Base-by-base conservation (phyloP, 2,329 filamentous ascomycete species). In the Chaetomiaceae sp. region DNA sequence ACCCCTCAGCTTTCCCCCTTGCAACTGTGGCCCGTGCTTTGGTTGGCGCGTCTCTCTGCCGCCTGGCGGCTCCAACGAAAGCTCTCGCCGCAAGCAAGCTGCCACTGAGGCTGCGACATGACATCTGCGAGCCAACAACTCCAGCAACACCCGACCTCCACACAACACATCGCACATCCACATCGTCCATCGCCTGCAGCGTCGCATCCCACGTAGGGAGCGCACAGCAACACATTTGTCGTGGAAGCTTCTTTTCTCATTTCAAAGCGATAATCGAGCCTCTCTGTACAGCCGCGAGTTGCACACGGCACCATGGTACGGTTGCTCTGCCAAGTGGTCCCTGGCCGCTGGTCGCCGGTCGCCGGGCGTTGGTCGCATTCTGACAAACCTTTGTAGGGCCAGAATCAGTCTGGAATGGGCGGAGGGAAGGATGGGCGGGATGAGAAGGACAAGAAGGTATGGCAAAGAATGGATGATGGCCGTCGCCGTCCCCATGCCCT, bases 401-500 rank as follows among this genome's bases (percentile, higher is more conserved):
- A 89, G 73, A 85, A 86, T 62, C 86, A 95, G 70, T 96, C 91
- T 69, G 89, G 88, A 66, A 86, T 95, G 75, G 89, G 83, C 50
- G 81, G 78, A 55, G 83, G 81, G 56, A 82, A 83, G 55, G 89
- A 92, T 66, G 86, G 86, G 59, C 86, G 86, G 58, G 85, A 92
- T 62, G 86, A 88, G 14, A 91, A 91, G 75, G 91, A 95, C 66
- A 96, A 97, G 81, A 97, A 97, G 82, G 92, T 88, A 73, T 49
- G 69, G 50, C 25, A n/a, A n/a, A n/a, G n/a, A n/a, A n/a, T n/a
- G n/a, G n/a, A n/a, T n/a, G n/a, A n/a, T n/a, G n/a, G n/a, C n/a
- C n/a, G n/a, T n/a, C n/a, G n/a, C n/a, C n/a, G n/a, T n/a, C n/a
- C n/a, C n/a, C n/a, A n/a, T n/a, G n/a, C n/a, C n/a, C n/a, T n/a